A percentile compares a stretch with the other conserved stretches of the same genome.
Conservation (phyloP, 1,284 basidiomycete genomes). For the Ganoderma lingzhi region DNA sequence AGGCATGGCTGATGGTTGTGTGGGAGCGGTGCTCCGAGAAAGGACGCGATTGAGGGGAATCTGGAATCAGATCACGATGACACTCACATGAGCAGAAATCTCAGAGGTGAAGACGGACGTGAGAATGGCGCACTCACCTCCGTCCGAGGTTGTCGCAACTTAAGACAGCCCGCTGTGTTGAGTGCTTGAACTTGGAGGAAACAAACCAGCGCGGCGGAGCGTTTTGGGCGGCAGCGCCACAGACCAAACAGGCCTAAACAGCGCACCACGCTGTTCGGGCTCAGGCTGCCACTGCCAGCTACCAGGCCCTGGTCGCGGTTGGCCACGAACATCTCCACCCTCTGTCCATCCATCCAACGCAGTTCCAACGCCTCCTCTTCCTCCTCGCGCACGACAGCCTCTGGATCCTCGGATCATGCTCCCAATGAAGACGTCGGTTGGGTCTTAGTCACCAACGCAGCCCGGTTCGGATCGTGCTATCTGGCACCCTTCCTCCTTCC, state of each 20-base stretch:
- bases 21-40: slow-evolving; percentile 11
- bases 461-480: neutral
- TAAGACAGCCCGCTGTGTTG: slow-evolving; percentile 16
- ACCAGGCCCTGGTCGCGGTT: neutral
- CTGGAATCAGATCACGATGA: slow-evolving; percentile 14
- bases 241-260: slow-evolving; percentile 23
- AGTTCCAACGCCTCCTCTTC: no score
- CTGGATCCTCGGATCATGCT: slow-evolving; percentile 5
- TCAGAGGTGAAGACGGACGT: slow-evolving; percentile 12
- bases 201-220: slow-evolving; percentile 29
- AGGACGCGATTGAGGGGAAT: neutral
- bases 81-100: slow-evolving; percentile 17
- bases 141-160: slow-evolving; percentile 16
- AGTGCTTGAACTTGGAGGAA: slow-evolving; percentile 4
- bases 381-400: neutral
- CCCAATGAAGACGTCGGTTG: slow-evolving; percentile 3
- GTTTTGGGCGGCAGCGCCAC: slow-evolving; percentile 26
- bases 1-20: slow-evolving; percentile 17
- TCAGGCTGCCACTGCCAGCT: neutral
- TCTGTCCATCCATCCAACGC: neutral
- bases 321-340: neutral
- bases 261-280: slow-evolving; percentile 1
- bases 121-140: slow-evolving; percentile 13
- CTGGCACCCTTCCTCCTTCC: slow-evolving; percentile 16
- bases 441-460: slow-evolving; percentile 2